phyloP scores from a whole-genome alignment of 2,329 filamentous ascomycete species.

The Ceratocystiopsis brevicomis region DNA sequence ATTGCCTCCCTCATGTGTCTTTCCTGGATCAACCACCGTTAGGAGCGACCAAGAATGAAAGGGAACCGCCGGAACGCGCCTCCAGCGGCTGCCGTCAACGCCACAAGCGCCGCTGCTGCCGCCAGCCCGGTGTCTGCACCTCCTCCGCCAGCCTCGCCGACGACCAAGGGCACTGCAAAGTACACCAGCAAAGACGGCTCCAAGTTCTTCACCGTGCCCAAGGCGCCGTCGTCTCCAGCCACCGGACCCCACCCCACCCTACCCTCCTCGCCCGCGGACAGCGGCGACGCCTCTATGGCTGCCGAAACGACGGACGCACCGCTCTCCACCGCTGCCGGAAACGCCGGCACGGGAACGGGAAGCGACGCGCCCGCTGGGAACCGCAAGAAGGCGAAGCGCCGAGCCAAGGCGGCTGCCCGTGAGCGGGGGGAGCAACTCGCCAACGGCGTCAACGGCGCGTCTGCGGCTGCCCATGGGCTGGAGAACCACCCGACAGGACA shows the following conservation, averaged over 20 bases:
- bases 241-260: neutral
- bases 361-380: conserved; percentile 35
- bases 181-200: conserved; percentile 51
- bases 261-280: neutral
- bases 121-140: neutral
- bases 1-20: no score
- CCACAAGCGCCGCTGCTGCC: neutral
- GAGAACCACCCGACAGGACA: no score
- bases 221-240: conserved; percentile 22
- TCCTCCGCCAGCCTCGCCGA: conserved; percentile 24
- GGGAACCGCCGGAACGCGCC: conserved; percentile 16
- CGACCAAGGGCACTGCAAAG: conserved; percentile 34
- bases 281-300: neutral
- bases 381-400: conserved; percentile 86
- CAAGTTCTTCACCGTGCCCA: conserved; percentile 48
- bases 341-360: no score
- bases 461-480: no score
- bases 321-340: no score
- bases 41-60: conserved; percentile 13
- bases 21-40: no score
- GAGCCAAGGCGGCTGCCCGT: conserved; percentile 59
- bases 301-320: neutral
- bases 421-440: conserved; percentile 11
- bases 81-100: conserved; percentile 8
- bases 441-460: conserved; percentile 8